Evolutionary conservation across 495 filamentous ascomycete genomes (phyloP).

Genomic region (Aspergillus nanangensis): DNA sequence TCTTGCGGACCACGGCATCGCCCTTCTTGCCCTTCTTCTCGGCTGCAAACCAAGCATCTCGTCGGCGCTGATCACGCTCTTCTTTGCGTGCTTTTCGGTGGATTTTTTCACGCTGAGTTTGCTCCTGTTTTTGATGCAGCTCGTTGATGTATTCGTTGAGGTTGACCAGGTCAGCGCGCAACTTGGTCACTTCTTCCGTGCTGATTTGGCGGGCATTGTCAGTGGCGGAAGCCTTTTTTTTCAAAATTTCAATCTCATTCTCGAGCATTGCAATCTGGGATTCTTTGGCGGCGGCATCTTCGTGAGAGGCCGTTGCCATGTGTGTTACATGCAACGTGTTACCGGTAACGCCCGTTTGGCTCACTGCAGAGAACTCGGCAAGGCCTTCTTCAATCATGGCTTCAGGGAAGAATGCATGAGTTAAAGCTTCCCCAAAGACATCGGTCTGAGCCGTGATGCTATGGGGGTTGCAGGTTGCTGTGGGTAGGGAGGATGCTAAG

Average conservation of each 20-base stretch:
- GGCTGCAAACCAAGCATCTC: slow-evolving; percentile 43
- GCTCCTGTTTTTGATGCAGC: slow-evolving; percentile 37
- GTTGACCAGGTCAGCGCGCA: slow-evolving; percentile 32
- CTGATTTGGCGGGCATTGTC: slow-evolving; percentile 34
- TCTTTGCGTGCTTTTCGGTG: slow-evolving; percentile 38
- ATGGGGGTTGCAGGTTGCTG: not conserved
- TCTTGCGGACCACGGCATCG: slow-evolving; percentile 31
- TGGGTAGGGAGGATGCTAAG: not conserved
- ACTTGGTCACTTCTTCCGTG: slow-evolving; percentile 32
- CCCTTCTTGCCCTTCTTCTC: slow-evolving; percentile 44
- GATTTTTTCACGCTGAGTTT: slow-evolving; percentile 29
- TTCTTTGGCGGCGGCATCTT: slow-evolving; percentile 20
- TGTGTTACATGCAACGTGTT: slow-evolving; percentile 10
- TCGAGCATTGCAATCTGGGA: slow-evolving; percentile 32
- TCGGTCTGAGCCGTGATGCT: slow-evolving; percentile 9
- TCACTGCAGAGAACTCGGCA: slow-evolving; percentile 43
- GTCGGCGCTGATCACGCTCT: slow-evolving; percentile 30
- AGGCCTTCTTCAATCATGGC: slow-evolving; percentile 53
- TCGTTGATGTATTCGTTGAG: slow-evolving; percentile 40
- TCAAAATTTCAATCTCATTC: slow-evolving; percentile 31
- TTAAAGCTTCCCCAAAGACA: slow-evolving; percentile 47
- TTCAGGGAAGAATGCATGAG: slow-evolving; percentile 47
- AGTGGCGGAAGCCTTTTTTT: slow-evolving; percentile 35
- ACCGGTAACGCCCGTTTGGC: slow-evolving; percentile 17
- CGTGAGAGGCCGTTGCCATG: slow-evolving; percentile 9